Evolutionary conservation across 164 flowering plant genomes (phyloP).

Genomic region (Vitis rupestris): DNA sequence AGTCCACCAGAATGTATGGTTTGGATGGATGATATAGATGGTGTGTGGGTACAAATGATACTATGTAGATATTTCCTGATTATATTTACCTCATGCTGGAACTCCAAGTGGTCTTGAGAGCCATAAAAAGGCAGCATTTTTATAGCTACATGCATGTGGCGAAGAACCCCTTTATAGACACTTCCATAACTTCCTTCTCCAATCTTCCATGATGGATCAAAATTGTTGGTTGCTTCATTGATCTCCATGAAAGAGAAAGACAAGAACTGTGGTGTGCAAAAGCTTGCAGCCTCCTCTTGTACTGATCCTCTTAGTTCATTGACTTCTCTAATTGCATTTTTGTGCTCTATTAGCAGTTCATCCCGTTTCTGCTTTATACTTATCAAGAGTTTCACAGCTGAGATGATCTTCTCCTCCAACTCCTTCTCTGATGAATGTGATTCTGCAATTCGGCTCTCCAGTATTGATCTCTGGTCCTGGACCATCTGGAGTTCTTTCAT

Average conservation of each 20-base stretch:
- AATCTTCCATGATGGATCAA: conserved; percentile 52
- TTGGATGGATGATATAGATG: background rate
- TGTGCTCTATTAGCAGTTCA: conserved; percentile 35
- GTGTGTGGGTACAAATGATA: background rate
- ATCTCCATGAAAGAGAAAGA: conserved; percentile 49
- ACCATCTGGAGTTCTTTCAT: conserved; percentile 45
- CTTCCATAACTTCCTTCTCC: conserved; percentile 57
- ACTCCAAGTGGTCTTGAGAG: conserved; percentile 34
- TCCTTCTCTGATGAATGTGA: conserved; percentile 35
- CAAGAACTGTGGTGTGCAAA: conserved; percentile 25
- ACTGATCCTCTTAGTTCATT: conserved; percentile 17
- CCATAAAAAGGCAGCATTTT: conserved; percentile 58
- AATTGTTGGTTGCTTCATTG: conserved; percentile 49
- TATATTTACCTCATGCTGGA: conserved; percentile 47
- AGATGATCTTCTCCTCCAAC: conserved; percentile 56
- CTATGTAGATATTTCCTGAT: background rate
- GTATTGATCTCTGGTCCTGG: conserved; percentile 32
- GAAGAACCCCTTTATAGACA: conserved; percentile 49
- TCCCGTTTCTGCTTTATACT: conserved; percentile 41
- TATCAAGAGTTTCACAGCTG: conserved; percentile 57
- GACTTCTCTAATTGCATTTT: conserved; percentile 32
- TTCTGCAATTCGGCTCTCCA: conserved; percentile 48
- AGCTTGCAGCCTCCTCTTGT: conserved; percentile 12
- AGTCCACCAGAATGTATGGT: background rate
- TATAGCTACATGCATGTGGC: conserved; percentile 49